Percentiles rank a stretch among this genome's conserved stretches.
Evolutionary conservation across 208 protist species (phyloP).

Genomic region (Naegleria fowleri): DNA sequence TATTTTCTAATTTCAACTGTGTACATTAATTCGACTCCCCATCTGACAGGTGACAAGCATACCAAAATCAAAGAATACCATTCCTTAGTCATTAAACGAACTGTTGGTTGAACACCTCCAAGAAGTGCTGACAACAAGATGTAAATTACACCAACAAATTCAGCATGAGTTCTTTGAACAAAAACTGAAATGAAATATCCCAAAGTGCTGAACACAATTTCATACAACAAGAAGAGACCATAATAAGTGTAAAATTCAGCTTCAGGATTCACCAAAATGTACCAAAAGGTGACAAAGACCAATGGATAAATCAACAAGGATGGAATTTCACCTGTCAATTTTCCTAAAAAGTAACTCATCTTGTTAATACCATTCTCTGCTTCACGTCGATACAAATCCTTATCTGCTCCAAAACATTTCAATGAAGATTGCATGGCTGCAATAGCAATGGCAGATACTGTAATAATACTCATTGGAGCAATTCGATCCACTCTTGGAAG

Average conservation of each 20-base stretch:
- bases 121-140: background rate
- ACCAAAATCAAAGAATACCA: background rate
- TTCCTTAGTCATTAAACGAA: background rate
- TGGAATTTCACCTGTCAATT: background rate
- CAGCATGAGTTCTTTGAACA: background rate
- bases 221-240: background rate
- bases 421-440: background rate
- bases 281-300: background rate
- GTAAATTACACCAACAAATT: background rate
- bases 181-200: background rate
- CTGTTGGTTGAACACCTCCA: background rate
- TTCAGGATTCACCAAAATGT: background rate
- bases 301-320: background rate
- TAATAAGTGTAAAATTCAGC: background rate
- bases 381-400: background rate
- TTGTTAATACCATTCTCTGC: constrained; percentile 3
- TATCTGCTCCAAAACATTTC: constrained; percentile 1
- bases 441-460: background rate
- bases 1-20: background rate
- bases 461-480: background rate
- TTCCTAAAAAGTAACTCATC: constrained; percentile 2
- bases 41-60: background rate
- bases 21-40: background rate
- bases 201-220: background rate
- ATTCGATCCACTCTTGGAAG: background rate